phyloP scores from a whole-genome alignment of 1,284 basidiomycete genomes.

The Tranzscheliella williamsii region DNA sequence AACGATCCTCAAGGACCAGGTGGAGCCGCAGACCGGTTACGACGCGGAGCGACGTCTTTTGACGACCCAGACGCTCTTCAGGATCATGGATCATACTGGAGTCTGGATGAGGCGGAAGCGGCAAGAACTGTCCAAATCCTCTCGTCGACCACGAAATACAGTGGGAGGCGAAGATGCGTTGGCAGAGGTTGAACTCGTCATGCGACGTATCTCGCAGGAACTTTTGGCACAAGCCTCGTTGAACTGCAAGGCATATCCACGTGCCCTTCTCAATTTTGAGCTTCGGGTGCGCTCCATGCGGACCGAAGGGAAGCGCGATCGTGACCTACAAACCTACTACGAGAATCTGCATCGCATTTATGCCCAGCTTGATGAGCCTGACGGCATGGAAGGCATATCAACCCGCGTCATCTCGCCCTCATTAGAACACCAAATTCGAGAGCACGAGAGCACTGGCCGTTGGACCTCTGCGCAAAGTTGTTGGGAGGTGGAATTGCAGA shows the following conservation, averaged over 20 bases:
- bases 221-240: constrained; percentile 92
- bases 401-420: constrained; percentile 85
- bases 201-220: constrained; percentile 81
- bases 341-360: constrained; percentile 95
- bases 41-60: constrained; percentile 48
- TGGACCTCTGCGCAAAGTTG: constrained; percentile 99
- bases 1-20: constrained; percentile 83
- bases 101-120: constrained; percentile 74
- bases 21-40: constrained; percentile 61
- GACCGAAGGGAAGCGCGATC: constrained; percentile 38
- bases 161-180: constrained; percentile 44
- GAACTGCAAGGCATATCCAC: constrained; percentile 89
- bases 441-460: constrained; percentile 93
- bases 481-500: constrained; percentile 96
- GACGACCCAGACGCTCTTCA: constrained; percentile 81
- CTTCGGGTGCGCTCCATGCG: constrained; percentile 63
- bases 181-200: constrained; percentile 71
- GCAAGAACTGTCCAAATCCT: constrained; percentile 48
- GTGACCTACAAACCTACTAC: constrained; percentile 71
- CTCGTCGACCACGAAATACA: constrained; percentile 17
- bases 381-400: constrained; percentile 98
- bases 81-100: constrained; percentile 90
- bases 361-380: constrained; percentile 92
- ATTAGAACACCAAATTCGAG: constrained; percentile 93
- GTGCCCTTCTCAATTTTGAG: constrained; percentile 93